Percentiles rank a stretch among this genome's conserved stretches.
These are phyloP conservation scores for Rubia tinctorum DNA, from an alignment of 305 asterid species.

Conservation along the genomic window DNA sequence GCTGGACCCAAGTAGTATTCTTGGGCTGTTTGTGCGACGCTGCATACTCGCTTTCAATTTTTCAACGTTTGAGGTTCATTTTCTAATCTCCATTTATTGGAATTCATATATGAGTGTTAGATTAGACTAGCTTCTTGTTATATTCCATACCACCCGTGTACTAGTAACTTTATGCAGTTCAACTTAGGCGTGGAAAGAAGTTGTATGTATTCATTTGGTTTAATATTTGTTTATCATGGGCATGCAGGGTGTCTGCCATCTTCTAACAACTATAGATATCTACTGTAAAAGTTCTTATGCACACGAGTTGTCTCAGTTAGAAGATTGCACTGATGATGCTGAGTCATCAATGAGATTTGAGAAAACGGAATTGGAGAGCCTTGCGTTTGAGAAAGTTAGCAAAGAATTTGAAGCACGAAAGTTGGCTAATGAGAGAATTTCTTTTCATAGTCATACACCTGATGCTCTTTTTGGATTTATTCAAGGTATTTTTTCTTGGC, in stretches of 20 bases:
- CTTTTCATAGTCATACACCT: constrained; percentile 51
- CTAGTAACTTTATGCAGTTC: background rate
- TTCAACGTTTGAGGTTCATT: constrained; percentile 78
- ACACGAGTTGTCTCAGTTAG: constrained; percentile 58
- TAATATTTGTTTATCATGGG: constrained; percentile 7
- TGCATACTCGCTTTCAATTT: constrained; percentile 81
- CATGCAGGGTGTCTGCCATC: constrained; percentile 84
- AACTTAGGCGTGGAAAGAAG: background rate
- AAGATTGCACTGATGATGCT: constrained; percentile 44
- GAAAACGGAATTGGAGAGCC: constrained; percentile 72
- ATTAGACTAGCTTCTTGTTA: background rate
- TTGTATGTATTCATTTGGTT: background rate
- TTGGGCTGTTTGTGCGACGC: constrained; percentile 77
- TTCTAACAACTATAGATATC: constrained; percentile 61
- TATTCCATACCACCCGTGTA: background rate
- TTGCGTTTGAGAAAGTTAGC: constrained; percentile 47
- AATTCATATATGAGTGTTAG: background rate
- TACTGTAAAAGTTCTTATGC: constrained; percentile 67
- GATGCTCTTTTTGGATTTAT: constrained; percentile 40
- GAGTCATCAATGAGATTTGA: constrained; percentile 50
- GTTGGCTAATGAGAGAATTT: constrained; percentile 34
- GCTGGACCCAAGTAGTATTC: constrained; percentile 77
- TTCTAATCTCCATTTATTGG: constrained; percentile 6
- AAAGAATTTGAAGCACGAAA: constrained; percentile 56
- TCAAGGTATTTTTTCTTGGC: constrained; percentile 46